Evolutionary conservation across 2,329 filamentous ascomycete genomes (phyloP), one percentile per base, ranked within the genome.

Genomic region (Chrysoporthe cubensis): DNA sequence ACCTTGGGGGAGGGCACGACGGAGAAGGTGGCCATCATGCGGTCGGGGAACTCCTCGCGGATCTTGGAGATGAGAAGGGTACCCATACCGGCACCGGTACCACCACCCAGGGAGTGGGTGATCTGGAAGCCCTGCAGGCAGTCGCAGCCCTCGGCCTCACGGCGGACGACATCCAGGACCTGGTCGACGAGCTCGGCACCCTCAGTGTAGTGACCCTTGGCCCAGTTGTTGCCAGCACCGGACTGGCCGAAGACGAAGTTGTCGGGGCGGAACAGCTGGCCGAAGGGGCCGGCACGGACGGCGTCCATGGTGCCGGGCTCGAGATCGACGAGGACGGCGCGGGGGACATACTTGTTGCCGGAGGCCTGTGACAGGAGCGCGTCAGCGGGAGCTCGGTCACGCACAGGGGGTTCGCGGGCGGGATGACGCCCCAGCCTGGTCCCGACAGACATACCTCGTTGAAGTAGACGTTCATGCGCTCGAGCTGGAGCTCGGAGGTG

Each of bases 401-500:
- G n/a, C 52, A 26, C 21, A 59, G 50, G 14, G 43, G 16, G 26
- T 26, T 7, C 3, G 44, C 14, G n/a, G 43, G 42, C 3, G 9
- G 48, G 37, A 6, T 21, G 32, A 32, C 11, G n/a, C 7, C 2
- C 4, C 32, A 59, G 34, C 4, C 9, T 37, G 43, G 18, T n/a
- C 18, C 44, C 11, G 37, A 42, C 42, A 26, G 52, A 75, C 80
- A 69, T 79, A 86, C 84, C 83, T 87, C 75, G 83, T 93, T 94
- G 91, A 98, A 97, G 90, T 98, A 97, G 83, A 98, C 95, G 83
- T 94, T 99, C 94, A 99, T 97, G 79, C 96, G 94, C 92, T 99
- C 96, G 76, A 98, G 91, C 89, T 99, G 96, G 81, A 98, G 94
- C 84, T 98, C 96, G 57, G 95, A 98, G 76, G 93, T 94, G 81